Evolutionary conservation across 2,329 filamentous ascomycete species (phyloP), one percentile per base, ranked within the genome.

Genomic region (Aspergillus japonicus): DNA sequence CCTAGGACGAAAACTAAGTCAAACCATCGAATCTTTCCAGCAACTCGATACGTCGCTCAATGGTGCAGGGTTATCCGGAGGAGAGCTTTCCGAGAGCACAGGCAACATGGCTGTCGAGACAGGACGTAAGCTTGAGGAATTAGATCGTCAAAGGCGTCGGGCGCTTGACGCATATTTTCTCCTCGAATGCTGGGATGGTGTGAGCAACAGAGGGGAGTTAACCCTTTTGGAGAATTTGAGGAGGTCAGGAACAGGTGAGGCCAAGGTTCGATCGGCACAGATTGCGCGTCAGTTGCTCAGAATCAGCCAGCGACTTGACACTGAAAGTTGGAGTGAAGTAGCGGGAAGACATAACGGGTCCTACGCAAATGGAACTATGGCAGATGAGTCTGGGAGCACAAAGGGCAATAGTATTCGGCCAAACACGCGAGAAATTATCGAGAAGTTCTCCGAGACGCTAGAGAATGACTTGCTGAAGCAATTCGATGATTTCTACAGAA

Each of bases 111-210:
- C 95, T 0, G 92, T 99, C 56, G 91, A 96, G 74, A 98, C 97
- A 55, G 95, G 95, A 67, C 92, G 96, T 78, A 88, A 89, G 70
- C 81, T 99, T 11, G 95, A 99, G 78, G 94, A 98, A 75, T 82
- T 99, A 61, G 95, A 99, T 76, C 87, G 92, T 70, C 96, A 99
- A 78, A 83, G 93, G 67, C 89, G 92, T 72, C 84, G 94, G 61
- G 95, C 95, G 33, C 84, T 95, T 73, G 95, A 99, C 79, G 93
- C 95, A 62, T 94, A 91, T 72, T 98, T 98, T 73, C 78, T 99
- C 60, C 92, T 99, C 65, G 90, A 96, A 73, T 99, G 95, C 79
- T 99, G 95, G 94, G 87, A 92, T 47, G 94, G 98, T 71, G 92
- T 99, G 68, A 93, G 89, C 76, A 93, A 96, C 70, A 89, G 89